Evolutionary conservation across 495 filamentous ascomycete species (phyloP), one percentile per base, ranked within the genome.

Genomic region (Paragyromitra xinjiangensis): DNA sequence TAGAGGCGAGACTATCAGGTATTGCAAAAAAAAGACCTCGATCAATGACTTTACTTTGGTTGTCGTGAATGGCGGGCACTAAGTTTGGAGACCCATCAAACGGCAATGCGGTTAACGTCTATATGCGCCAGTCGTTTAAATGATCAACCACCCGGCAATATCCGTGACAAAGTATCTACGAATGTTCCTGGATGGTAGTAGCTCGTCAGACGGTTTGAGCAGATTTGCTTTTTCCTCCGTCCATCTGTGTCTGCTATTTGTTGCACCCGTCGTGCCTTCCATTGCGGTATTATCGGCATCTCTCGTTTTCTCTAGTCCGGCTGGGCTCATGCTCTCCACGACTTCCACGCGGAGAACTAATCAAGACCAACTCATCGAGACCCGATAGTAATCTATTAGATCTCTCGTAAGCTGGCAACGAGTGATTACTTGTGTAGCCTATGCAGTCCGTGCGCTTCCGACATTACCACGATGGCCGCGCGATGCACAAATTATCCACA

Each of bases 391-490:
- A 70, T 70, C 67, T 14, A 37, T 61, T 40, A n/a, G 7, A 39
- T 39, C 9, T 44, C 29, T 42, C 48, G 50, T 68, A 55, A 55
- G 65, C 50, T 59, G 37, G n/a, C 14, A 61, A 58, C 55, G 68
- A 70, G 68, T 70, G 67, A 69, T 59, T 69, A 59, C 37, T 69
- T 37, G 40, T 70, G 68, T 5, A 69, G 34, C 34, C 34, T 12
- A 22, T 68, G 65, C 51, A 12, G n/a, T 40, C 61, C 39, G 61
- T 64, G 61, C 61, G 22, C 19, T 24, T 24, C 16, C 12, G n/a
- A 16, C 29, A 34, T 34, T 58, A 58, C 22, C 8, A 58, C 6
- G 22, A 11, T 19, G 3, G 29, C 29, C 29, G 9, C 55, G 55
- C 24, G 22, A 58, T 34, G 55, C 22, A 58, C 22, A 9, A 29